These are phyloP conservation scores for Calendula officinalis DNA, from an alignment of 129 eudicot genomes.

Conservation along the genomic window DNA sequence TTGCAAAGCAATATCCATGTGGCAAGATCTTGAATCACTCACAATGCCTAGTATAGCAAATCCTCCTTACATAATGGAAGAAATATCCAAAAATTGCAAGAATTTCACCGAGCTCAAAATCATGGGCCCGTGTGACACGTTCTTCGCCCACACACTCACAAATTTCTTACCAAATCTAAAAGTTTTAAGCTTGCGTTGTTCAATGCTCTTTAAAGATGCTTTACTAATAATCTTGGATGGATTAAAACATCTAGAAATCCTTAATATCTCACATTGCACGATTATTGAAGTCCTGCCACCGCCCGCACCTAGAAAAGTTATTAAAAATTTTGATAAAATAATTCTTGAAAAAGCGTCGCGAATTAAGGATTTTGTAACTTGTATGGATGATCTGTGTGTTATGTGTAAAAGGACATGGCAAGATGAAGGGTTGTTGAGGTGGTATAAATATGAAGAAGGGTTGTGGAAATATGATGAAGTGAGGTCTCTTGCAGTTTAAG, in stretches of 20 bases:
- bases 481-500: neutral
- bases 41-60: constrained; percentile 66
- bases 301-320: constrained; percentile 35
- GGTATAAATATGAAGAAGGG: constrained; percentile 74
- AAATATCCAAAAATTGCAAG: constrained; percentile 54
- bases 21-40: constrained; percentile 69
- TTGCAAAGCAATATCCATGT: constrained; percentile 56
- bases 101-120: constrained; percentile 60
- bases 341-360: constrained; percentile 46
- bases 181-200: constrained; percentile 63
- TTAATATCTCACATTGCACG: constrained; percentile 67
- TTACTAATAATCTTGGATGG: constrained; percentile 45
- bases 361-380: constrained; percentile 40
- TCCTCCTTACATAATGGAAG: constrained; percentile 62
- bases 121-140: constrained; percentile 60
- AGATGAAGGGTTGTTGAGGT: constrained; percentile 74
- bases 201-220: constrained; percentile 41
- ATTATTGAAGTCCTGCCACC: constrained; percentile 40
- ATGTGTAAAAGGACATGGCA: constrained; percentile 52
- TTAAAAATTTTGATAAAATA: constrained; percentile 29
- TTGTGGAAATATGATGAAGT: constrained; percentile 69
- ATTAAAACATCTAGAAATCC: constrained; percentile 50
- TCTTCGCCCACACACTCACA: constrained; percentile 43
- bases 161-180: constrained; percentile 51
- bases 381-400: constrained; percentile 37